Evolutionary conservation across 495 filamentous ascomycete genomes (phyloP), one percentile per base, ranked within the genome.

Genomic region (Penicillium canescens): DNA sequence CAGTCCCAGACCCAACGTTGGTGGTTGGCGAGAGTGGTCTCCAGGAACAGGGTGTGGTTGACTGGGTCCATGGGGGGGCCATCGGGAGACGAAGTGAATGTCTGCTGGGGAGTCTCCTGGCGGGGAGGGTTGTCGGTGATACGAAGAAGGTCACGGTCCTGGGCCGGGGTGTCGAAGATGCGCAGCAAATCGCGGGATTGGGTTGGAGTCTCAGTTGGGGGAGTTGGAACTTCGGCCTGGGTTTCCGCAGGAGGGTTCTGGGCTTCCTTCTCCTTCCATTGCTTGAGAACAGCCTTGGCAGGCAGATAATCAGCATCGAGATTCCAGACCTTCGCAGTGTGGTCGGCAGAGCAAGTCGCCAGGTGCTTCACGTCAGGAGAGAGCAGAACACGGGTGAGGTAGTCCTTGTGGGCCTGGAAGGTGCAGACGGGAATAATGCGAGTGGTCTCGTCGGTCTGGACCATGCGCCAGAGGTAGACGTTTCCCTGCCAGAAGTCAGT

Each of bases 1-100:
- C 94, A 98, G 70, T 98, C 94, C 94, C 94, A 98, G 0, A 98
- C 94, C 94, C 94, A 98, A 33, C 94, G 86, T 70, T 98, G 94
- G 68, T 98, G 94, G 50, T 88, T 88, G n/a, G 87, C 85, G 2
- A 98, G 82, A 3, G 91, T 96, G 5, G 90, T 92, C 68, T 98
- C 91, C 5, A 96, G 79, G 81, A 87, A 80, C 82, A 96, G 52
- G 75, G 85, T 72, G 70, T 79, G 52, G 60, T 68, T 66, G 18
- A 59, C 60, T 5, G 76, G 69, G 42, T 76, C 75, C 51, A 72
- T 74, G 8, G 78, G 73, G 24, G 74, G 74, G 2, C 76, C 76
- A 48, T 77, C 75, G 11, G 75, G 73, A 46, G 71, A 68, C 16
- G 68, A 61, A 4, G 71, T 68, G 53, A 76, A 77, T 0, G 60